Evolutionary conservation across 345 rosid species (phyloP), one percentile per base, ranked within the genome.

Genomic region (Brassica carinata): DNA sequence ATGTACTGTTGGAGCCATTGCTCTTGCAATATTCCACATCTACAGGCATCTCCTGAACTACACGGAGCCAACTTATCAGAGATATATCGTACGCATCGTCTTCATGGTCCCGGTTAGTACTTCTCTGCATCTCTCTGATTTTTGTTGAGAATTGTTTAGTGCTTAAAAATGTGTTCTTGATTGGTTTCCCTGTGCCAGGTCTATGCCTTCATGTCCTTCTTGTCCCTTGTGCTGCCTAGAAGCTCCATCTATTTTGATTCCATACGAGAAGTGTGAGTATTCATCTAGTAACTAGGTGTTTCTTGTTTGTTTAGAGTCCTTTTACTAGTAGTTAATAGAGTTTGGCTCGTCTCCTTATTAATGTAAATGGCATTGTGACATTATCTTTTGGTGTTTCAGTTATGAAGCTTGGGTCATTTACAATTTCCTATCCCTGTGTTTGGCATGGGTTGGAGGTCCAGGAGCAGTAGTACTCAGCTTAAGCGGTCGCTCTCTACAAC

Each of bases 331-430:
- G 23, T 19, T 19, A 19, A 19, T 19, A 19, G 26, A 23, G 26
- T 23, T 23, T 23, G 26, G 26, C 26, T 23, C 26, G 26, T 23
- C 1, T 23, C 26, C 26, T 3, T 61, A 2, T 5, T 13, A 48
- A 17, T 29, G 13, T 71, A 66, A 34, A 14, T 71, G 55, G 65
- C 8, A 19, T 64, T 8, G 8, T 63, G 19, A 31, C 40, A 53
- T 15, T 55, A 34, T 43, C 45, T 34, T 3, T n/a, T 62, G 34
- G 69, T 85, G 73, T 89, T 85, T 77, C 94, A 94, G 98, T 15
- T 94, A 94, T 84, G 98, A 94, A 87, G 98, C 98, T 63, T 94
- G 98, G 98, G 98, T 94, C 83, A 94, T 94, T 63, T 94, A 94
- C 76, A 94, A 94, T 75, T 94, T 94, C 83, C 75, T 94, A 67